Evolutionary conservation across 352 stramenopile genomes (phyloP).

Genomic region (Aphanomyces invadans): DNA sequence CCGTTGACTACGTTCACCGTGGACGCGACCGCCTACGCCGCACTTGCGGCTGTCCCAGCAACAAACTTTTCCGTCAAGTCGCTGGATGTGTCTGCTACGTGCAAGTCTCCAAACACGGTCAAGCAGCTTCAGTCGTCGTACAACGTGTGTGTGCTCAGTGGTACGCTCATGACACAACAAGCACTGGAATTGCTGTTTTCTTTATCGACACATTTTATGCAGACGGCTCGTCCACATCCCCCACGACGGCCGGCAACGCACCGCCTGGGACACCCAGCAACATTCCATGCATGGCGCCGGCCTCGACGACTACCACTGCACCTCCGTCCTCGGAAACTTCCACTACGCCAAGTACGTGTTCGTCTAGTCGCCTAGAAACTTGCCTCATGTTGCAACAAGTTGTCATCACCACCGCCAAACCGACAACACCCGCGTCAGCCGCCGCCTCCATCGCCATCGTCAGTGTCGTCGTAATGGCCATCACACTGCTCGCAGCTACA

Average conservation of each 20-base stretch:
- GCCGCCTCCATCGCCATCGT: not conserved
- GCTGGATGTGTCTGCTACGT: slow-evolving; percentile 11
- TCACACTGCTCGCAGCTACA: not conserved
- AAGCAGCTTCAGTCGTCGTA: not conserved
- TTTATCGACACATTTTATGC: too few species aligned
- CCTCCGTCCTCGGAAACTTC: too few species aligned
- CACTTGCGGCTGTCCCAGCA: not conserved
- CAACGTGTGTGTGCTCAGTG: slow-evolving; percentile 1
- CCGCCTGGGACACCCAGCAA: not conserved
- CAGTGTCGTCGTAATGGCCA: not conserved
- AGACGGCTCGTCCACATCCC: not conserved
- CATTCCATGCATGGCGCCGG: not conserved
- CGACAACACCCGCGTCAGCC: not conserved
- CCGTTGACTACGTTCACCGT: slow-evolving; percentile 12
- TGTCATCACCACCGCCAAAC: not conserved
- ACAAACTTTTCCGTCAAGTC: not conserved
- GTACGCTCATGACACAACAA: not conserved
- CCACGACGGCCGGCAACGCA: not conserved
- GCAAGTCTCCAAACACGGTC: not conserved
- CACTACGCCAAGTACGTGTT: not conserved
- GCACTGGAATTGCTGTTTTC: too few species aligned
- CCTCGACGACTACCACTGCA: not conserved
- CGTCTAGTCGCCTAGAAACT: too few species aligned
- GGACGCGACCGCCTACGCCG: not conserved
- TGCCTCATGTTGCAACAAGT: too few species aligned